Percentiles rank a stretch among this genome's conserved stretches.
phyloP scores from a whole-genome alignment of 2,329 filamentous ascomycete genomes.

The Ascochyta viciae-villosae region DNA sequence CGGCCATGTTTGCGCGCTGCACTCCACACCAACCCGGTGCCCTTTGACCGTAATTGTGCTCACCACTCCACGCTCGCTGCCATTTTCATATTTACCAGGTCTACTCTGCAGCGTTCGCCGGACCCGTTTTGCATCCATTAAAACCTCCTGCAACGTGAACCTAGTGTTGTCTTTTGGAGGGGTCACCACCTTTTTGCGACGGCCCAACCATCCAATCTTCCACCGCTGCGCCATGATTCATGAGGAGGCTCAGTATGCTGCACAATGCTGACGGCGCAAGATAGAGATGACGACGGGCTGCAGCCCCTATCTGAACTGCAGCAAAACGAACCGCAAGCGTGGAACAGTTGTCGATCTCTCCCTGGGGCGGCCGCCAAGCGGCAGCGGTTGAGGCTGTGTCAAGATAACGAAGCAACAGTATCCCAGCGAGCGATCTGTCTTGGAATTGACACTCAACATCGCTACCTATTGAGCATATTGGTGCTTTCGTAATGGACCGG shows the following conservation, averaged over 20 bases:
- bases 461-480: background rate
- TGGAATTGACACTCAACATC: slow-evolving; percentile 11
- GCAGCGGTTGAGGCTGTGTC: slow-evolving; percentile 18
- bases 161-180: background rate
- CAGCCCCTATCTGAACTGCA: slow-evolving; percentile 17
- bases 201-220: background rate
- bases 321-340: slow-evolving; percentile 16
- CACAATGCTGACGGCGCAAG: background rate
- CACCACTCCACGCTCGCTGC: background rate
- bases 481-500: background rate
- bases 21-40: slow-evolving; percentile 2
- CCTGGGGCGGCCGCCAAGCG: slow-evolving; percentile 2
- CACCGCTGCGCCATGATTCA: slow-evolving; percentile 11
- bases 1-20: slow-evolving; percentile 4
- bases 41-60: slow-evolving; percentile 3
- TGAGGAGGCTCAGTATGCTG: slow-evolving; percentile 10
- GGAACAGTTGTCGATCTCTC: slow-evolving; percentile 15
- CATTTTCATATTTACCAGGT: background rate
- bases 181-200: background rate
- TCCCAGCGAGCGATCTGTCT: slow-evolving; percentile 14
- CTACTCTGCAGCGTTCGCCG: background rate
- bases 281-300: slow-evolving; percentile 9
- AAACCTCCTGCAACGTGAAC: background rate
- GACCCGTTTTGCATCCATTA: background rate
- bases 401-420: slow-evolving; percentile 19